These are phyloP conservation scores for Hydnum rufescens DNA, from an alignment of 768 basidiomycete genomes.

Conservation along the genomic window DNA sequence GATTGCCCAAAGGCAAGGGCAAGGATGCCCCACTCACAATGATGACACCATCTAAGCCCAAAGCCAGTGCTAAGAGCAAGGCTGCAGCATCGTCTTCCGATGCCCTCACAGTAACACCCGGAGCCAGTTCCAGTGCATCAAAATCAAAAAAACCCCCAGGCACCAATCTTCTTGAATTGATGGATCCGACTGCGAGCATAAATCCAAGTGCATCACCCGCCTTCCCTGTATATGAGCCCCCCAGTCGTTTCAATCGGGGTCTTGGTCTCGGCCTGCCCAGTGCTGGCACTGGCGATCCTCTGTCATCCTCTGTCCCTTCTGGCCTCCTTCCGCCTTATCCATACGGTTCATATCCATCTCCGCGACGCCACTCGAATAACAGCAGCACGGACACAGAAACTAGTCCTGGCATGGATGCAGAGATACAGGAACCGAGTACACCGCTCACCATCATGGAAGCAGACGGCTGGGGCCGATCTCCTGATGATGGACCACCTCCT, in stretches of 20 bases:
- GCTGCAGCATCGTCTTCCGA: not conserved
- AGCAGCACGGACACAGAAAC: not conserved
- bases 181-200: not conserved
- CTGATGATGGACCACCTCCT: not conserved
- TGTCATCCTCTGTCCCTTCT: not conserved
- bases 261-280: not conserved
- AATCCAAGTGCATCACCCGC: not conserved
- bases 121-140: not conserved
- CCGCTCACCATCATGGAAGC: not conserved
- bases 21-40: not conserved
- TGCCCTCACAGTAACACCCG: not conserved
- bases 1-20: not conserved
- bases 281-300: not conserved
- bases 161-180: not conserved
- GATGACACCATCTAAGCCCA: not conserved
- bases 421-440: too few species aligned
- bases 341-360: not conserved
- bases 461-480: not conserved
- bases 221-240: constrained; percentile 1
- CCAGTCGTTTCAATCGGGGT: not conserved
- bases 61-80: not conserved
- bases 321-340: not conserved
- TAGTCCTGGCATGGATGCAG: too few species aligned
- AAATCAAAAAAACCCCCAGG: not conserved
- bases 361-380: not conserved